Base-by-base conservation (phyloP, 495 filamentous ascomycete genomes). In the Rusavskia elegans region DNA sequence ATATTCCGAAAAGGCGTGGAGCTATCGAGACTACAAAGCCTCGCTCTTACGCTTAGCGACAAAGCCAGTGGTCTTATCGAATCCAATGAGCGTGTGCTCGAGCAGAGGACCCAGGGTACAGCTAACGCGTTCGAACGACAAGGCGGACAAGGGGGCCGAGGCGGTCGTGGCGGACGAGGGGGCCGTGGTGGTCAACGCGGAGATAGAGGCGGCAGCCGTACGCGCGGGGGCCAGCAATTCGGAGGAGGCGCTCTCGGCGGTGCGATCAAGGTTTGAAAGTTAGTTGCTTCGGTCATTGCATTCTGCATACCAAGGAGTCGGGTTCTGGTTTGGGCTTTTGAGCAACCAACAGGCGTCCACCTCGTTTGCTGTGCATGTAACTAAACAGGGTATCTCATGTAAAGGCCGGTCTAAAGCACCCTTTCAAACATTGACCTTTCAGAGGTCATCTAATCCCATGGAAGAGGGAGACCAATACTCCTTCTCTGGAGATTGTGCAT, bases 1-100 rank as follows among this genome's bases (percentile, higher is more conserved):
- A 87, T 97, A 70, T 99, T 99, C 85, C 82, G 93, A 68, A 97
- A 97, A 82, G 92, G 92, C 46, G 92, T 99, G 51, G 93, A 99
- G 74, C 77, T 99, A 46, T 95, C 87, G 55, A 79, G 92, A 57
- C 80, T 99, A 49, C 92, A 99, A 72, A 94, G 86, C 70, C 72
- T 97, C 64, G 88, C 94, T 52, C 78, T 99, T 54, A 92, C 88
- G 21, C 71, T 99, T 45, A 84, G 84, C 53, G 92, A 99, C 73
- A 99, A 97, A 77, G 90, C 92, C 40, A 90, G 84, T 61, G 82
- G 82, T 44, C 77, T 99, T 25, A 95, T 97, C 66, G 92, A 99
- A 73, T 80, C 83, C 61, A 99, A 99, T 71, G 92, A 99, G 71
- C 84, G 93, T 64, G 90, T 87, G 45, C 75, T 97, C 55, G 92